Conservation (phyloP, 345 rosid species). For the Acer yangbiense region DNA sequence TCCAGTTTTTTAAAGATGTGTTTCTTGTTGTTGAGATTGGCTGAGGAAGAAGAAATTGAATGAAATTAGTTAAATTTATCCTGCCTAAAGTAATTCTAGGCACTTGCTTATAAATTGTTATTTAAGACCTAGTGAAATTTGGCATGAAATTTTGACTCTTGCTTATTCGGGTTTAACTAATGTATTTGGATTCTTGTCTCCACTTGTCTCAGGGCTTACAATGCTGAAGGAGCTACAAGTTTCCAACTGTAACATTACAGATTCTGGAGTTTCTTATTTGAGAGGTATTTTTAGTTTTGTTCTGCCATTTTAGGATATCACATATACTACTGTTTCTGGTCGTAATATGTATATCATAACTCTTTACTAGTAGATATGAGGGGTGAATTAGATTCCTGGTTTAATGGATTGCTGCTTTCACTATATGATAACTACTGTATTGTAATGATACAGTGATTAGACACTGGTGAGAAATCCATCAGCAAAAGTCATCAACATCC, state of each 20-base stretch:
- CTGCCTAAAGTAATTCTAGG: not conserved
- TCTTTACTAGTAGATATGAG: not conserved
- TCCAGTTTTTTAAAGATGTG: not conserved
- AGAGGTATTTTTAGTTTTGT: slow-evolving; percentile 37
- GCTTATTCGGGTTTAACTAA: not conserved
- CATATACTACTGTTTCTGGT: not conserved
- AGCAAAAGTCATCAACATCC: not conserved
- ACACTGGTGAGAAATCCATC: not conserved
- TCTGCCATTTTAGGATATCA: not conserved
- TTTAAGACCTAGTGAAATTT: slow-evolving; percentile 8
- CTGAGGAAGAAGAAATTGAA: not conserved
- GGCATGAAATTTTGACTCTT: not conserved
- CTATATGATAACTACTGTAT: not conserved
- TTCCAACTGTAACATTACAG: slow-evolving; percentile 54
- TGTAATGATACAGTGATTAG: too few species aligned
- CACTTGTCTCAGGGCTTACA: slow-evolving; percentile 39
- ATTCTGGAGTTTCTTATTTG: slow-evolving; percentile 52
- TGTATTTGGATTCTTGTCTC: not conserved
- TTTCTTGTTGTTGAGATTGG: not conserved
- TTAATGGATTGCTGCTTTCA: not conserved
- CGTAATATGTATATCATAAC: not conserved
- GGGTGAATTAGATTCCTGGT: not conserved
- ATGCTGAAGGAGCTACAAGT: slow-evolving; percentile 53
- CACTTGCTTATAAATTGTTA: not conserved
- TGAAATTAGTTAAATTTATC: not conserved